Percentiles rank a stretch among this genome's conserved stretches.
Evolutionary conservation across 495 filamentous ascomycete species (phyloP).

Genomic region (Annulohypoxylon moriforme): DNA sequence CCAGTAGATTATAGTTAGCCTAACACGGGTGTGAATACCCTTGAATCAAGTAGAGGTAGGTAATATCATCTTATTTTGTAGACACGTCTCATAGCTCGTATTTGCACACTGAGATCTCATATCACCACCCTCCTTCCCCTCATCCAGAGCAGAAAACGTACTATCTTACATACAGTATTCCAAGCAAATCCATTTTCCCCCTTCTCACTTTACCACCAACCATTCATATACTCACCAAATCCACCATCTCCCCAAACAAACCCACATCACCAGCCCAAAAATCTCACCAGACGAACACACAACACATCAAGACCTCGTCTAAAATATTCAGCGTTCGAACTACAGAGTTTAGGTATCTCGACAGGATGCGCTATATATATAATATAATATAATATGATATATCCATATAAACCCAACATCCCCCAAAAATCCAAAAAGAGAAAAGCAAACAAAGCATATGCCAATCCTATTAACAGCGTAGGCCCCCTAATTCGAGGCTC

Average conservation of each 20-base stretch:
- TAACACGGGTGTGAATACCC: no score
- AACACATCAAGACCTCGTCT: background rate
- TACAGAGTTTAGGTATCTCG: constrained; percentile 11
- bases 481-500: background rate
- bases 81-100: background rate
- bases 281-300: background rate
- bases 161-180: background rate
- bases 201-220: background rate
- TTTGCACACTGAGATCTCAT: background rate
- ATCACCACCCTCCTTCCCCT: background rate
- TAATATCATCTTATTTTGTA: background rate
- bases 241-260: background rate
- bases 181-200: background rate
- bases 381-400: constrained; percentile 20
- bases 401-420: background rate
- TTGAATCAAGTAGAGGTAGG: no score
- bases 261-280: background rate
- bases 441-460: constrained; percentile 1
- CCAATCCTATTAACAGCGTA: constrained; percentile 17
- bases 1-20: no score
- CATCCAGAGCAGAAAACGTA: background rate
- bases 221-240: background rate
- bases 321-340: background rate
- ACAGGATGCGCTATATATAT: constrained; percentile 19
- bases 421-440: constrained; percentile 25